These are phyloP conservation scores for Spiromastix sp. DNA, from an alignment of 2,329 filamentous ascomycete genomes.

Conservation along the genomic window DNA sequence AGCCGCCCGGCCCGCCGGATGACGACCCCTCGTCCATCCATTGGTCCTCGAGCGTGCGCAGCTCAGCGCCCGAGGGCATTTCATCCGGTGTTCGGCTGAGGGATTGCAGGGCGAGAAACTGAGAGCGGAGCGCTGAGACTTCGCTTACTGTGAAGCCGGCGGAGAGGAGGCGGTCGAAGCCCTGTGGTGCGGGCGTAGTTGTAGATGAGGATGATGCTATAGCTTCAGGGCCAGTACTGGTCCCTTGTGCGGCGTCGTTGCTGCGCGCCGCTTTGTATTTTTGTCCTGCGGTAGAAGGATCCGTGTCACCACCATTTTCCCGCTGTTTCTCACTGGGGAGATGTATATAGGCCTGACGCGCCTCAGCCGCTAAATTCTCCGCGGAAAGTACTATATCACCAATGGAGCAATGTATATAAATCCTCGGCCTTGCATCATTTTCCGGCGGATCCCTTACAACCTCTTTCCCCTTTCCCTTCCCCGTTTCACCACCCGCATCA, in stretches of 20 bases:
- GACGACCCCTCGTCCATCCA: conserved; percentile 66
- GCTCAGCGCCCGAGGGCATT: conserved; percentile 67
- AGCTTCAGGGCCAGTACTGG: no score
- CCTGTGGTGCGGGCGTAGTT: conserved; percentile 53
- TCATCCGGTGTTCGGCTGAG: conserved; percentile 77
- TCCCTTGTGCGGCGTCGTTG: no score
- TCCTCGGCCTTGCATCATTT: conserved; percentile 33
- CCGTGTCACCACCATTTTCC: no score
- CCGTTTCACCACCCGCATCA: conserved; percentile 2
- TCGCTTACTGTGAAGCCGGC: conserved; percentile 76
- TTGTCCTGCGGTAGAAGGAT: no score
- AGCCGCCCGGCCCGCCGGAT: conserved; percentile 26
- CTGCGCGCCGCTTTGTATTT: no score
- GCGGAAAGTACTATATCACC: conserved; percentile 61
- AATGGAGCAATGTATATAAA: conserved; percentile 92
- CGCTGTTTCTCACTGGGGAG: no score
- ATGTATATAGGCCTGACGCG: conserved; percentile 26
- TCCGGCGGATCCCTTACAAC: conserved; percentile 40
- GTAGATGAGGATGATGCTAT: conserved; percentile 26
- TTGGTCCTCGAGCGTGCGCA: conserved; percentile 72
- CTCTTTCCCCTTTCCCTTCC: conserved; percentile 51
- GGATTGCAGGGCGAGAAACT: conserved; percentile 78
- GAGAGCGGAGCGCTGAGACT: conserved; percentile 71
- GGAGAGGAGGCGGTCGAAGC: conserved; percentile 76
- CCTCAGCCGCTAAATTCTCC: conserved; percentile 60